Conservation (phyloP, 208 protist species). For the Wallacemonas sp. region DNA sequence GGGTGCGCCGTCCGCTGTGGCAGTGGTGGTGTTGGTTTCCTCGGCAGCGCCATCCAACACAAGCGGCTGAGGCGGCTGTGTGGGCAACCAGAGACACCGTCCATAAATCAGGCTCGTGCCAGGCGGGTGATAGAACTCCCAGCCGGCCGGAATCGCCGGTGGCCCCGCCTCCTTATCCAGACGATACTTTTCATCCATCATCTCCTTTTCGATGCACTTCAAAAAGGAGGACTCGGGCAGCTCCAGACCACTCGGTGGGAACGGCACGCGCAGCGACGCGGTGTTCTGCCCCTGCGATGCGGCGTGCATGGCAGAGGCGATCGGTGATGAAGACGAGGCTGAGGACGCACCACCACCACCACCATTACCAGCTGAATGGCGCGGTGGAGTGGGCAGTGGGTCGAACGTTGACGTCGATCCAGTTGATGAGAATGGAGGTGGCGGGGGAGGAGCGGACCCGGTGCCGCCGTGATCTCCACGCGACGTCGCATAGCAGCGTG, state of each 20-base stretch:
- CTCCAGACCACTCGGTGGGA: constrained; percentile 54
- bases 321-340: not conserved
- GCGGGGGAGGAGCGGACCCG: too few species aligned
- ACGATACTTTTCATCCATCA: constrained; percentile 76
- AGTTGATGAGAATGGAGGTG: not conserved
- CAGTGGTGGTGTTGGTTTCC: not conserved
- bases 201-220: constrained; percentile 88
- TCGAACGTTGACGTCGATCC: not conserved
- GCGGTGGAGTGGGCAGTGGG: constrained; percentile 2
- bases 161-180: constrained; percentile 78
- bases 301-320: not conserved
- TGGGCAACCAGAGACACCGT: constrained; percentile 64
- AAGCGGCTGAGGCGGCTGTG: constrained; percentile 14
- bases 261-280: constrained; percentile 39
- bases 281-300: not conserved
- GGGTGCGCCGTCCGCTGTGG: not conserved
- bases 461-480: not conserved
- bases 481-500: not conserved
- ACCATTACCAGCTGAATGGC: not conserved
- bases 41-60: not conserved
- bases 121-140: constrained; percentile 71
- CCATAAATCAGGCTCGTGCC: constrained; percentile 78
- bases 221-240: constrained; percentile 68
- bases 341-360: not conserved
- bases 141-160: constrained; percentile 59